Conservation (phyloP, 2,329 filamentous ascomycete genomes). For the Aureobasidium melanogenum region DNA sequence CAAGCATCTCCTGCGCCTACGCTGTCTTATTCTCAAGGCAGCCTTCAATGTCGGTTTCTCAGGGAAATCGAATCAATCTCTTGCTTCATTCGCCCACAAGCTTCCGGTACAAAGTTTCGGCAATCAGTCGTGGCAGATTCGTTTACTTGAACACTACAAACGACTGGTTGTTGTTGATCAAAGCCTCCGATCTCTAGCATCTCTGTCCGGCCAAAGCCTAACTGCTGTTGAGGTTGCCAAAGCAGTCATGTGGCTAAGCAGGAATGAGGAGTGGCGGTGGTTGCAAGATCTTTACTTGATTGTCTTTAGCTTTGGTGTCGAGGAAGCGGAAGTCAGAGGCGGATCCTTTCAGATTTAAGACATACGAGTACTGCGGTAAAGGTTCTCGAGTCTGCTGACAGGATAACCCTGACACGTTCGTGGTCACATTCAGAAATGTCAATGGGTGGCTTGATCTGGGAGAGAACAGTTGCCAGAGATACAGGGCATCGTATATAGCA, state of each 20-base stretch:
- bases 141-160: conserved; percentile 70
- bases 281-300: conserved; percentile 72
- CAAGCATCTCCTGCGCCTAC: conserved; percentile 66
- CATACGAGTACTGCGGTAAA: too few species aligned
- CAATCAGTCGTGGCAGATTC: conserved; percentile 57
- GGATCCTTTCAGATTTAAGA: not conserved
- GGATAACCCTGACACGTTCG: not conserved
- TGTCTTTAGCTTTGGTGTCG: conserved; percentile 75
- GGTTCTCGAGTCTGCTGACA: too few species aligned
- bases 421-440: not conserved
- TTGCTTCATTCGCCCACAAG: conserved; percentile 68
- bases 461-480: not conserved
- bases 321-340: conserved; percentile 55
- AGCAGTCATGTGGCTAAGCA: conserved; percentile 67
- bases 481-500: not conserved
- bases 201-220: conserved; percentile 53
- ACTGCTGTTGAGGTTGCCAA: conserved; percentile 68
- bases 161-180: conserved; percentile 68
- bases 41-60: conserved; percentile 77
- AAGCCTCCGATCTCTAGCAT: conserved; percentile 48
- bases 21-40: conserved; percentile 71
- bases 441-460: not conserved
- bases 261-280: conserved; percentile 66
- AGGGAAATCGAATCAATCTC: conserved; percentile 46
- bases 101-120: conserved; percentile 75